Conservation (phyloP, 306 rosid species). For the Myrica gale region DNA sequence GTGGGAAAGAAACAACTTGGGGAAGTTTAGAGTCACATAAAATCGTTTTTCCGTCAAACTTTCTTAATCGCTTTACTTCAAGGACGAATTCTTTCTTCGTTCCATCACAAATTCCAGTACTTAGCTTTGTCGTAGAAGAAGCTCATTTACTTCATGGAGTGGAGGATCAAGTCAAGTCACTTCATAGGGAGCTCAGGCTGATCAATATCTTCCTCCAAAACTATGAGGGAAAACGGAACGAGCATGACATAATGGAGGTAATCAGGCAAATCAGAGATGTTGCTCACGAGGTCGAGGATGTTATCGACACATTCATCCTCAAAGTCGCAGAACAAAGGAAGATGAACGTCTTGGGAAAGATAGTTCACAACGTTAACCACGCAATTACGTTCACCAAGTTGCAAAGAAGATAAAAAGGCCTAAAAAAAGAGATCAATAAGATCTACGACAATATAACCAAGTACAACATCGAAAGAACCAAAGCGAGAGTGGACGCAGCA, state of each 20-base stretch:
- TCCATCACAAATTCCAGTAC: too few species aligned
- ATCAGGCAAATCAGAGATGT: not conserved
- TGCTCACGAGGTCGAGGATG: not conserved
- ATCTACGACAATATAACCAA: not conserved
- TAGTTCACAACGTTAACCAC: not conserved
- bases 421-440: not conserved
- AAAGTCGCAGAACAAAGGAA: not conserved
- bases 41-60: too few species aligned
- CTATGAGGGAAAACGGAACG: conserved; percentile 1
- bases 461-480: not conserved
- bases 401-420: not conserved
- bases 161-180: not conserved
- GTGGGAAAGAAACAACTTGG: too few species aligned
- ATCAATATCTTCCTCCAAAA: not conserved
- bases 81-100: too few species aligned
- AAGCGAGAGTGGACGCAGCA: not conserved
- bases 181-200: not conserved
- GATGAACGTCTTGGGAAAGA: not conserved
- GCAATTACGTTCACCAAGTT: not conserved
- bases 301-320: not conserved
- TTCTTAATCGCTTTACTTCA: too few species aligned
- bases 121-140: not conserved
- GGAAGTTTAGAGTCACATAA: too few species aligned
- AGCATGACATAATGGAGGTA: not conserved
- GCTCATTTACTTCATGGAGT: not conserved